Evolutionary conservation across 805 yeast genomes (phyloP), one percentile per base, ranked within the genome.

Genomic region (Yamadazyma scolyti): DNA sequence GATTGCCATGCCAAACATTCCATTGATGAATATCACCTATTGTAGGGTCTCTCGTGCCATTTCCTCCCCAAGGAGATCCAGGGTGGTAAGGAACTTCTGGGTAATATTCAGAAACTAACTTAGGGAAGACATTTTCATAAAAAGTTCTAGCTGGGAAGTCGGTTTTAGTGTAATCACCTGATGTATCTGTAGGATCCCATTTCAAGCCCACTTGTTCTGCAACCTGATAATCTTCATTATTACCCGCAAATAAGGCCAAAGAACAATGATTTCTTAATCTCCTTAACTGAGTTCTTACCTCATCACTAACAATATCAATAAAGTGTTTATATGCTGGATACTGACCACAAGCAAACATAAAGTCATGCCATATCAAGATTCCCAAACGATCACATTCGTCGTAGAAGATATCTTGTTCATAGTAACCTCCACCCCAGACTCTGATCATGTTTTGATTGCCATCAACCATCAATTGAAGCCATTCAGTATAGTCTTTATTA

Each of bases 261-360:
- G 61, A 60, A 22, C 69, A 52, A 39, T 61, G 54, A 33, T 65
- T 59, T 39, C 73, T 49, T 31, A 73, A 43, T 30, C 77, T 41
- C 27, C 40, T 46, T 22, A 73, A 44, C 37, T 71, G 75, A 30
- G 54, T 48, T 12, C 34, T 43, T 1, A 56, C 61, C 39, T 73
- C 79, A 9, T 42, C 34, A 7, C 40, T 21, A 4, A 73, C 71
- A 25, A 45, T 48, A 4, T 44, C 46, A 14, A 58, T 42, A 36
- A 69, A 68, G 9, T 43, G 50, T 3, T 46, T 45, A 38, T 66
- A 55, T 4, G 58, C 69, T 3, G 77, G 78, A 37, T 73, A 73
- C 28, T 65, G 71, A 1, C 76, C 78, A 52, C 79, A 73, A 2
- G 74, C 77, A 56, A 73, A 73, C 76, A 72, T 65, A 45, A 73